Conservation (phyloP, 768 basidiomycete genomes). For the Hygrocybe punicea region DNA sequence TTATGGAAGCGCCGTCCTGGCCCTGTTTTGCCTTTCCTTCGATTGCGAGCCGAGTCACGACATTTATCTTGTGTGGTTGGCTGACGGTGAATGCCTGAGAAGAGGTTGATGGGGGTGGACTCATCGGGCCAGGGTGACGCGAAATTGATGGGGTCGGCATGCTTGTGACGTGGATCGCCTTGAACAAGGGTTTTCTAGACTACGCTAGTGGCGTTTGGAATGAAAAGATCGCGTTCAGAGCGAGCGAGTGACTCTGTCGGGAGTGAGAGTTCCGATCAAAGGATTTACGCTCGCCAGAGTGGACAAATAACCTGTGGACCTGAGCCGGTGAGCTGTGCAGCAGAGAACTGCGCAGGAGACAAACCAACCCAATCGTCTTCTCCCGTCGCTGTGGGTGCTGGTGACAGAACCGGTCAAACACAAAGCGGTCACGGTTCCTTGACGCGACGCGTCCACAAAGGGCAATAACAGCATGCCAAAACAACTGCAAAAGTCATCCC, state of each 20-base stretch:
- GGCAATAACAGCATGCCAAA: not conserved
- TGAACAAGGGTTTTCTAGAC: not conserved
- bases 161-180: not conserved
- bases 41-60: slow-evolving; percentile 70
- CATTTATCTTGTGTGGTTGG: slow-evolving; percentile 51
- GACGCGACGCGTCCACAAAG: slow-evolving; percentile 5
- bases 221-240: not conserved
- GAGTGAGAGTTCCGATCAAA: no score
- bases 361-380: no score
- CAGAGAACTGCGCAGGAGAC: no score
- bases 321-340: no score
- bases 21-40: slow-evolving; percentile 69
- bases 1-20: slow-evolving; percentile 62
- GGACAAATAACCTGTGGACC: no score
- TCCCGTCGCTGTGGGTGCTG: no score
- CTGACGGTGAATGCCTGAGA: slow-evolving; percentile 40
- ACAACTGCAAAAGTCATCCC: not conserved
- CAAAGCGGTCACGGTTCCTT: not conserved
- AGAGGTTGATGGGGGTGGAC: slow-evolving; percentile 7
- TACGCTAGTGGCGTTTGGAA: not conserved
- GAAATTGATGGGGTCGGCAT: slow-evolving; percentile 1
- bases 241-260: not conserved
- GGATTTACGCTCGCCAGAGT: no score
- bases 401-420: not conserved
- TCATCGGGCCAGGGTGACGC: slow-evolving; percentile 7